phyloP scores from a whole-genome alignment of 495 filamentous ascomycete species.

The Eremomyces bilateralis region DNA sequence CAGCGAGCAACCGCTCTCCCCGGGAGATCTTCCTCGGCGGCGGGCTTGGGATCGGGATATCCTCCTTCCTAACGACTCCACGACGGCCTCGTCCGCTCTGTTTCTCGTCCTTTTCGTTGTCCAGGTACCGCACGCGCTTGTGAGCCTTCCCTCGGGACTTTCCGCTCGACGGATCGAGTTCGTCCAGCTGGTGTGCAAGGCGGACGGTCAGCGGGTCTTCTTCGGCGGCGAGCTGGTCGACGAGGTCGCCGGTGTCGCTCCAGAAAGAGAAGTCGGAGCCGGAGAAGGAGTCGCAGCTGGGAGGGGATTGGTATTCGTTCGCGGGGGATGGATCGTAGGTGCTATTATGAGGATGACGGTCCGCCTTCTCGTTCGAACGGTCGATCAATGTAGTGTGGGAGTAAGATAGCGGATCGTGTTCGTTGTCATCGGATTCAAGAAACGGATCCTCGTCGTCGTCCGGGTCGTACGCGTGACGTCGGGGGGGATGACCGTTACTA shows the following conservation, averaged over 20 bases:
- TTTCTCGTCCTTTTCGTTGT: slow-evolving; percentile 8
- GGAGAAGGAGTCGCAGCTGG: no score
- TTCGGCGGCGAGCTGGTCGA: slow-evolving; percentile 67
- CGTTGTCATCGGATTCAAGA: no score
- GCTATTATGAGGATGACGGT: no score
- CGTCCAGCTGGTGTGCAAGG: slow-evolving; percentile 33
- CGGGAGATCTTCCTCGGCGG: slow-evolving; percentile 35
- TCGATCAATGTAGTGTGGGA: no score
- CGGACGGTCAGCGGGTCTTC: slow-evolving; percentile 49
- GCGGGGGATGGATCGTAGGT: no score
- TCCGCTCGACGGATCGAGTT: slow-evolving; percentile 24
- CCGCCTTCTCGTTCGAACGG: no score
- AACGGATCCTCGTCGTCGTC: no score
- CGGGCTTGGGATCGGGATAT: slow-evolving; percentile 60
- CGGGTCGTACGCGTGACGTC: no score
- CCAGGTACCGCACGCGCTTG: slow-evolving; percentile 31
- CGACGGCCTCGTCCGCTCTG: slow-evolving; percentile 20
- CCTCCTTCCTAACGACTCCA: slow-evolving; percentile 45
- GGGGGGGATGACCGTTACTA: no score
- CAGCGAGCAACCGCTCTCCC: slow-evolving; percentile 44
- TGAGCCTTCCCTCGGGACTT: slow-evolving; percentile 15
- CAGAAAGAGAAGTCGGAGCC: slow-evolving; percentile 59
- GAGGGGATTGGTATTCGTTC: no score
- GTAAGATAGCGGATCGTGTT: no score
- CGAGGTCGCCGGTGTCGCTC: slow-evolving; percentile 86